phyloP scores from a whole-genome alignment of 148 eudicot genomes.

The Chenopodium berlandieri region DNA sequence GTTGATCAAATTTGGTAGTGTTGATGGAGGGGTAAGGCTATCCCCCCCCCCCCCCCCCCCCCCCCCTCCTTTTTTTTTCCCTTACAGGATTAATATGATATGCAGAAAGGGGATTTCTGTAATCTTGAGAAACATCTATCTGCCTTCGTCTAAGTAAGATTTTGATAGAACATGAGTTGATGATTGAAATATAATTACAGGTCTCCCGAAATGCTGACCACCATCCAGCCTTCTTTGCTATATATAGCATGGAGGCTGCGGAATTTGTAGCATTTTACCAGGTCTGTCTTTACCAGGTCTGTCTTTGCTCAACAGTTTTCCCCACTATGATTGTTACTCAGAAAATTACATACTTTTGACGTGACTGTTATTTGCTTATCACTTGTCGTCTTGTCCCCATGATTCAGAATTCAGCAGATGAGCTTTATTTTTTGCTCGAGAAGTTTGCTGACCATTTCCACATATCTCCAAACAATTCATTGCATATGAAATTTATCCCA shows the following conservation, averaged over 20 bases:
- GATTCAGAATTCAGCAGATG: conserved; percentile 83
- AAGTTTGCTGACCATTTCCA: conserved; percentile 82
- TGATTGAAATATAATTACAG: conserved; percentile 41
- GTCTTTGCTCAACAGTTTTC: neutral
- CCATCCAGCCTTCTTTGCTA: conserved; percentile 92
- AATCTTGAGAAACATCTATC: neutral
- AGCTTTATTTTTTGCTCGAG: conserved; percentile 84
- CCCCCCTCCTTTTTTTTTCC: neutral
- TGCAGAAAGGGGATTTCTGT: neutral
- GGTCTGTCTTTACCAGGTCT: conserved; percentile 81
- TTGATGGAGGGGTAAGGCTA: conserved; percentile 86
- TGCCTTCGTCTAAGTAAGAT: neutral
- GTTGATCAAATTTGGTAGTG: conserved; percentile 93
- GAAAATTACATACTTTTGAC: neutral
- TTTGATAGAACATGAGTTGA: conserved; percentile 11
- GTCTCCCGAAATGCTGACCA: conserved; percentile 78
- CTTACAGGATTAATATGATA: neutral
- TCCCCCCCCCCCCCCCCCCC: neutral
- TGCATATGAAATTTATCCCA: conserved; percentile 75
- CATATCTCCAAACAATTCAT: conserved; percentile 58
- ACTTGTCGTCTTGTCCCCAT: neutral
- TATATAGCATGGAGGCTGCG: conserved; percentile 93
- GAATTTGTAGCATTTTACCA: conserved; percentile 90
- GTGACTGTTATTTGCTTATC: conserved; percentile 2
- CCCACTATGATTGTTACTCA: neutral